These are phyloP conservation scores for Xylariaceae sp. DNA, from an alignment of 2,329 filamentous ascomycete genomes.

Conservation along the genomic window DNA sequence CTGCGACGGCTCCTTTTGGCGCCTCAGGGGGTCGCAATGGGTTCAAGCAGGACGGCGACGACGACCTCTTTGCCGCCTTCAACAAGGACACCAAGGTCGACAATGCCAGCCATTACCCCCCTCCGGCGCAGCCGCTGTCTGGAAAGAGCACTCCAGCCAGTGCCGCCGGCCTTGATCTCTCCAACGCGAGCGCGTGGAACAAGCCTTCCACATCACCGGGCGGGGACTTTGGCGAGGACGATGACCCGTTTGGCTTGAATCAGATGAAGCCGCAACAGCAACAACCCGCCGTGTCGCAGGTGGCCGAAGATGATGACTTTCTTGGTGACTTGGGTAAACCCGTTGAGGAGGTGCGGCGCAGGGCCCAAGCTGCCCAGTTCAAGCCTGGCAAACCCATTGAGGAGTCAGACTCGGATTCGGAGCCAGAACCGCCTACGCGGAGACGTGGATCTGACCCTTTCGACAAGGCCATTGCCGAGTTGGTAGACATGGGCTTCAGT, in stretches of 20 bases:
- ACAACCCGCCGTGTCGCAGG: conserved; percentile 10
- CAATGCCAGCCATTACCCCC: conserved; percentile 57
- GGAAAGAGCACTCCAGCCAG: conserved; percentile 38
- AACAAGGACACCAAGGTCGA: conserved; percentile 60
- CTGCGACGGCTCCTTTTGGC: conserved; percentile 27
- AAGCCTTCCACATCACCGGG: conserved; percentile 24
- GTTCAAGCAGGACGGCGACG: conserved; percentile 39
- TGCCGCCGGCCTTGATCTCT: conserved; percentile 41
- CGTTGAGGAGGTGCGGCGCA: conserved; percentile 53
- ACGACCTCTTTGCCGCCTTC: conserved; percentile 62
- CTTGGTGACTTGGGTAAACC: conserved; percentile 57
- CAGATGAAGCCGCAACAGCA: conserved; percentile 41
- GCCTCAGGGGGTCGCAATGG: conserved; percentile 20
- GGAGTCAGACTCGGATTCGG: conserved; percentile 41
- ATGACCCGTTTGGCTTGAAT: conserved; percentile 81
- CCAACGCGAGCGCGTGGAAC: conserved; percentile 47
- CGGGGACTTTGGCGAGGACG: conserved; percentile 56
- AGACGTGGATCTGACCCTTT: conserved; percentile 47
- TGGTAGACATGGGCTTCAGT: conserved; percentile 93
- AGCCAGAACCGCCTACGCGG: conserved; percentile 22
- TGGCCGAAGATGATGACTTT: conserved; percentile 56
- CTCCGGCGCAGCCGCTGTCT: conserved; percentile 34
- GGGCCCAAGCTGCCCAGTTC: conserved; percentile 31
- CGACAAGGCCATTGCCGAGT: conserved; percentile 75
- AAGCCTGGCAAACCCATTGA: conserved; percentile 51